Evolutionary conservation across 225 moss, liverwort and hornwort genomes (phyloP).

Genomic region (Sphagnum tenellum): DNA sequence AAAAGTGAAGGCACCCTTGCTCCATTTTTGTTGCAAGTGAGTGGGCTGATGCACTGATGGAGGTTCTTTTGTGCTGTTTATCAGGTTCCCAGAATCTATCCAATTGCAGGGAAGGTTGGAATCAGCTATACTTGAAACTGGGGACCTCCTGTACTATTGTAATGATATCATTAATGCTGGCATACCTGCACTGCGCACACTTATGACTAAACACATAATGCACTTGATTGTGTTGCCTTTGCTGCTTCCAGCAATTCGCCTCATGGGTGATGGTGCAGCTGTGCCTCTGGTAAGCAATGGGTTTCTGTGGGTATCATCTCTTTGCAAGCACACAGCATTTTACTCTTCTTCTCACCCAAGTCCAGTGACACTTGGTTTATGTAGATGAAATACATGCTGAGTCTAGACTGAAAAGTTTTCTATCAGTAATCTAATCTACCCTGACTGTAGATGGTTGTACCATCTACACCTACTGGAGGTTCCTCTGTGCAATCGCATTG

Average conservation of each 20-base stretch:
- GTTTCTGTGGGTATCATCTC: not conserved
- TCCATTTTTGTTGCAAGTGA: not conserved
- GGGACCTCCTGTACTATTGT: constrained; percentile 96
- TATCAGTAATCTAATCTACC: too few species aligned
- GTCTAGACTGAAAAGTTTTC: too few species aligned
- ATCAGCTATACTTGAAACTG: constrained; percentile 92
- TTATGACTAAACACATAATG: constrained; percentile 87
- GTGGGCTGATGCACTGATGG: too few species aligned
- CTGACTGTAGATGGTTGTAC: too few species aligned
- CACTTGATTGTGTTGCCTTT: constrained; percentile 76
- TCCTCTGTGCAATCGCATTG: too few species aligned
- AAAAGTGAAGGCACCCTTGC: not conserved
- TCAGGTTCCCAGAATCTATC: constrained; percentile 76
- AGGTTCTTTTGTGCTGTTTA: not conserved
- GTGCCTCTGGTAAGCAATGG: constrained; percentile 39
- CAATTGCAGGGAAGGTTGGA: constrained; percentile 87
- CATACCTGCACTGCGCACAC: constrained; percentile 65
- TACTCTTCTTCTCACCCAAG: too few species aligned
- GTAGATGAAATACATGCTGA: too few species aligned
- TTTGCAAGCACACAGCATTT: not conserved
- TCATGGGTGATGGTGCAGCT: constrained; percentile 29
- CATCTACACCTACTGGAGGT: too few species aligned
- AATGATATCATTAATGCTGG: constrained; percentile 94
- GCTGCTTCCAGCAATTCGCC: constrained; percentile 70
- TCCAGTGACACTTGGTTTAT: too few species aligned